A percentile compares a stretch with the other conserved stretches of the same genome.
These are phyloP conservation scores for Ceratocystis ficicola DNA, from an alignment of 2,329 filamentous ascomycete species.

Conservation along the genomic window DNA sequence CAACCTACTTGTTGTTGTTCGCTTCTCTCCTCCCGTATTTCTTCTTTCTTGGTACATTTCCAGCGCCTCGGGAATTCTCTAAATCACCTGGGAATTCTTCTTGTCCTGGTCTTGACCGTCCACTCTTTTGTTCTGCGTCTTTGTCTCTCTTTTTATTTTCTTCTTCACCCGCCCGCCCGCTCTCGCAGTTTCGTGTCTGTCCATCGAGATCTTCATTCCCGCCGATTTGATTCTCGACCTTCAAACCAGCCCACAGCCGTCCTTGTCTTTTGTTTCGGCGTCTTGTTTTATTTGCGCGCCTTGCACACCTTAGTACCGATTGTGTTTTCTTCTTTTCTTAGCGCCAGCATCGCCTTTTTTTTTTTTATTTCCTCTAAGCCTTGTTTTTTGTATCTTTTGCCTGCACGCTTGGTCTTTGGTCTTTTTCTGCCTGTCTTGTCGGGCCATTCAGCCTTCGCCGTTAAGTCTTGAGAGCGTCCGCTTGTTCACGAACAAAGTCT, in stretches of 20 bases:
- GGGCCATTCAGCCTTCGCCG: background rate
- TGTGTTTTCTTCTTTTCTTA: background rate
- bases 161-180: slow-evolving; percentile 18
- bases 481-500: background rate
- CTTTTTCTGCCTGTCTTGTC: background rate
- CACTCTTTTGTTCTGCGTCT: slow-evolving; percentile 25
- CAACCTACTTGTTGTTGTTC: slow-evolving; percentile 26
- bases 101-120: slow-evolving; percentile 34
- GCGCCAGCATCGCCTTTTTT: slow-evolving; percentile 6
- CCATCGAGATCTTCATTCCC: slow-evolving; percentile 7
- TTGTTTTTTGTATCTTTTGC: background rate
- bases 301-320: background rate
- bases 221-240: slow-evolving; percentile 3
- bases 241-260: slow-evolving; percentile 2
- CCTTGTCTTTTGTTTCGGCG: background rate
- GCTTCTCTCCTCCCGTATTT: slow-evolving; percentile 22
- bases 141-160: slow-evolving; percentile 16
- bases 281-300: background rate
- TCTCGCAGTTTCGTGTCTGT: slow-evolving; percentile 14
- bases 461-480: background rate
- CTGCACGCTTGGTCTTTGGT: background rate
- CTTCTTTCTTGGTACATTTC: slow-evolving; percentile 30
- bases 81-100: slow-evolving; percentile 35
- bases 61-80: slow-evolving; percentile 32
- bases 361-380: background rate